Evolutionary conservation across 345 rosid genomes (phyloP).

Genomic region (Eutrema heterophyllum): DNA sequence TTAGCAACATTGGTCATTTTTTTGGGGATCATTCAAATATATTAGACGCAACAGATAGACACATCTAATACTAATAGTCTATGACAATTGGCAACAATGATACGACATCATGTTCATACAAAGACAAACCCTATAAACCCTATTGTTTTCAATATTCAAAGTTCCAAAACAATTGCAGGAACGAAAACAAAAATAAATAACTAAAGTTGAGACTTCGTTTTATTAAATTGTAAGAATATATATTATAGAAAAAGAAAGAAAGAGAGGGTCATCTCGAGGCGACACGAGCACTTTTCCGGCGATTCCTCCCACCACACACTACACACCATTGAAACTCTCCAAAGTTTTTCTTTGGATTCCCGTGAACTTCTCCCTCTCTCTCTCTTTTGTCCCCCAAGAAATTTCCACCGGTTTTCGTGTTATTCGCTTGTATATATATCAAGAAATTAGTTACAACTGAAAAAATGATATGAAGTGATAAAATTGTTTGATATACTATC

Average conservation of each 20-base stretch:
- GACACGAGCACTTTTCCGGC: slow-evolving; percentile 98
- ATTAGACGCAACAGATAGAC: background rate
- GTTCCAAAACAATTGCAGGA: slow-evolving; percentile 10
- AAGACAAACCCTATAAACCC: slow-evolving; percentile 22
- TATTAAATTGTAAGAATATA: background rate
- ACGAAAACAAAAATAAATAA: background rate
- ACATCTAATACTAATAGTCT: slow-evolving; percentile 2
- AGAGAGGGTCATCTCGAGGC: slow-evolving; percentile 47
- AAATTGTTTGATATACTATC: background rate
- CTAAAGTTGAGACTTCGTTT: background rate
- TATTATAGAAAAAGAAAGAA: background rate
- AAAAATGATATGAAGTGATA: background rate
- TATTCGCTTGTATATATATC: background rate
- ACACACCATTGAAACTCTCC: slow-evolving; percentile 47
- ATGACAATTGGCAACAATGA: slow-evolving; percentile 11
- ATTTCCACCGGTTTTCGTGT: slow-evolving; percentile 29
- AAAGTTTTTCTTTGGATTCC: slow-evolving; percentile 49
- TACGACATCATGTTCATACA: slow-evolving; percentile 25
- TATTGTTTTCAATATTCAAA: background rate
- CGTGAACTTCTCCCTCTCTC: slow-evolving; percentile 30
- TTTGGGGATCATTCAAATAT: slow-evolving; percentile 26
- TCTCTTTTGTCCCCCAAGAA: slow-evolving; percentile 12
- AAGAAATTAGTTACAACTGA: background rate
- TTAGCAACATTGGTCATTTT: background rate
- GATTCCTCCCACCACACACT: slow-evolving; percentile 77